These are phyloP conservation scores for Diaporthe ilicicola DNA, from an alignment of 2,329 filamentous ascomycete genomes.

Conservation along the genomic window DNA sequence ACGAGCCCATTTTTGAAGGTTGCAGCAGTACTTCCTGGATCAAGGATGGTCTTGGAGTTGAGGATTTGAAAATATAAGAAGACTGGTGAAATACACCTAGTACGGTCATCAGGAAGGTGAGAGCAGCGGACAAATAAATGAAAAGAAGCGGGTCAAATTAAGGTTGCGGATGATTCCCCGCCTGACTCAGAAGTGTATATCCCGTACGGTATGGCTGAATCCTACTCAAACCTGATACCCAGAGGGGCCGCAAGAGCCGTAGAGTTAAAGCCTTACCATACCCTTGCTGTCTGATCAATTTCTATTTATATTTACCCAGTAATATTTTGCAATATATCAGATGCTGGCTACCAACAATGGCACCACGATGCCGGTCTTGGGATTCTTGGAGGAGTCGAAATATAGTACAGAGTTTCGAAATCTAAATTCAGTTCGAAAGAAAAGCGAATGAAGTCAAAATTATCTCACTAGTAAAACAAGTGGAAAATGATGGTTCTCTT, in stretches of 20 bases:
- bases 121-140: background rate
- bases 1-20: background rate
- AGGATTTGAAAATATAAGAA: background rate
- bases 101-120: background rate
- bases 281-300: background rate
- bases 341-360: background rate
- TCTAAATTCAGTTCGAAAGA: too few relatives aligned
- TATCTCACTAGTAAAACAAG: too few relatives aligned
- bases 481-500: too few relatives aligned
- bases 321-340: background rate
- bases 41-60: background rate
- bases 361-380: too few relatives aligned
- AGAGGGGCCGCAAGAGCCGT: background rate
- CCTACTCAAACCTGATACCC: background rate
- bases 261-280: background rate
- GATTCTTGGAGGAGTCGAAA: too few relatives aligned
- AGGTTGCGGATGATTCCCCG: background rate
- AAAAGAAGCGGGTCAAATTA: slow-evolving; percentile 5
- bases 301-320: background rate
- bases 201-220: background rate
- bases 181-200: background rate
- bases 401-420: too few relatives aligned
- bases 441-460: too few relatives aligned
- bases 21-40: background rate
- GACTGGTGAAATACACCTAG: background rate